These are phyloP conservation scores for Cronartium quercuum DNA, from an alignment of 1,284 basidiomycete genomes.

Conservation along the genomic window DNA sequence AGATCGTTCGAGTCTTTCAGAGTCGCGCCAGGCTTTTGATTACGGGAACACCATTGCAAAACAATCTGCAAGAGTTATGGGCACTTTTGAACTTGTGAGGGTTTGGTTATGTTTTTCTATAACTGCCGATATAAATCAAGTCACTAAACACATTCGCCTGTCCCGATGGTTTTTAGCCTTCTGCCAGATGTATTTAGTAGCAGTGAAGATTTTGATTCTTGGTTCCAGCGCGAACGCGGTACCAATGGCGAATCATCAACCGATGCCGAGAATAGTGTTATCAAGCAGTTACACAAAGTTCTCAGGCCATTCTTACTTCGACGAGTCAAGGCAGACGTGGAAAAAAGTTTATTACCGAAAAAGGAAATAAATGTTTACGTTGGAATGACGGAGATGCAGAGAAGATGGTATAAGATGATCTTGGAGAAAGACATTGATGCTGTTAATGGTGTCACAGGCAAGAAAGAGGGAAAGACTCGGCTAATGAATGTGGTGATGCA, in stretches of 20 bases:
- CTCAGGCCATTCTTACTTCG: constrained; percentile 87
- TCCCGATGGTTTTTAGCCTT: not conserved
- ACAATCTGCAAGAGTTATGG: constrained; percentile 95
- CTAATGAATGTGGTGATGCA: constrained; percentile 99
- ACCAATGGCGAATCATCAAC: constrained; percentile 5
- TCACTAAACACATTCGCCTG: not conserved
- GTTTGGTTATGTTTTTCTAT: constrained; percentile 47
- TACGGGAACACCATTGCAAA: constrained; percentile 94
- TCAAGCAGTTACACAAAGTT: constrained; percentile 96
- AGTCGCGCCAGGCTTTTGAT: constrained; percentile 85
- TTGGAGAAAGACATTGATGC: constrained; percentile 98
- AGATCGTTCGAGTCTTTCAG: constrained; percentile 88
- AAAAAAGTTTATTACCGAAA: constrained; percentile 92
- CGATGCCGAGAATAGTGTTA: constrained; percentile 58
- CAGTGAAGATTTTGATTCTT: constrained; percentile 60
- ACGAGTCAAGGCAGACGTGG: constrained; percentile 93
- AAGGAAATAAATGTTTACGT: constrained; percentile 99
- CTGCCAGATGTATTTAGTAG: constrained; percentile 53
- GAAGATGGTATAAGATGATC: constrained; percentile 80
- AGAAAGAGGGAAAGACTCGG: constrained; percentile 97
- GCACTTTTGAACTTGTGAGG: constrained; percentile 76
- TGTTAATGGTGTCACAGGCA: constrained; percentile 85
- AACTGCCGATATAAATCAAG: not conserved
- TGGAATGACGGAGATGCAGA: constrained; percentile 94
- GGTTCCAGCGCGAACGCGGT: constrained; percentile 59